Evolutionary conservation across 148 eudicot genomes (phyloP), one percentile per base, ranked within the genome.

Genomic region (Suaeda aralocaspica): DNA sequence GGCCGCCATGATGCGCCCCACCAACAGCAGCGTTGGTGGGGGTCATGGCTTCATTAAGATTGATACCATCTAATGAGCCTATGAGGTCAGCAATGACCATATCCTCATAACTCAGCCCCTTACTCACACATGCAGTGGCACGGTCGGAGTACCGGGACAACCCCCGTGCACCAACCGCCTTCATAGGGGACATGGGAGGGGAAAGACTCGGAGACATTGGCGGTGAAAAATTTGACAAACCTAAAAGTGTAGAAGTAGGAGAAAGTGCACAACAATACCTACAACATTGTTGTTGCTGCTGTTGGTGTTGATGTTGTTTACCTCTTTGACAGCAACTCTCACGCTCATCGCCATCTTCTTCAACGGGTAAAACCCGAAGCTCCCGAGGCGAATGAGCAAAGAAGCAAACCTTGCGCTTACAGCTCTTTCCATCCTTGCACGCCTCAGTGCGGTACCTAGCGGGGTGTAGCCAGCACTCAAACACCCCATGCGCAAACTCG

Each of bases 371-470:
- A 18, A 90, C 69, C 8, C 94, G 80, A 0, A 91, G 83, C 82
- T 91, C 89, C 5, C 85, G 83, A 0, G 87, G 79, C 0, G 88
- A 62, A 59, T 91, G 97, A 42, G 94, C 97, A 24, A 91, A 91
- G 48, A 91, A 91, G 34, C 97, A 91, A 3, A 88, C 85, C 80
- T 88, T 88, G 2, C 94, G 71, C 90, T 85, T 81, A 66, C 97
- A 91, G 24, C 76, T 84, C 74, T 82, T 82, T 3, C 97, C 94
- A 67, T 88, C 91, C 72, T 88, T 91, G 66, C 97, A 88, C 0
- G 92, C 89, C 83, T 88, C 89, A 0, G 97, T 91, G 0, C 94
- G 80, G 59, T 91, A 91, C 51, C 94, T 75, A 9, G 90, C 78
- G 1, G 97, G 97, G 71, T 91, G 97, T 0, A 91, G 44, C 64